Conservation (phyloP, 129 eudicot genomes). For the Tanacetum coccineum region DNA sequence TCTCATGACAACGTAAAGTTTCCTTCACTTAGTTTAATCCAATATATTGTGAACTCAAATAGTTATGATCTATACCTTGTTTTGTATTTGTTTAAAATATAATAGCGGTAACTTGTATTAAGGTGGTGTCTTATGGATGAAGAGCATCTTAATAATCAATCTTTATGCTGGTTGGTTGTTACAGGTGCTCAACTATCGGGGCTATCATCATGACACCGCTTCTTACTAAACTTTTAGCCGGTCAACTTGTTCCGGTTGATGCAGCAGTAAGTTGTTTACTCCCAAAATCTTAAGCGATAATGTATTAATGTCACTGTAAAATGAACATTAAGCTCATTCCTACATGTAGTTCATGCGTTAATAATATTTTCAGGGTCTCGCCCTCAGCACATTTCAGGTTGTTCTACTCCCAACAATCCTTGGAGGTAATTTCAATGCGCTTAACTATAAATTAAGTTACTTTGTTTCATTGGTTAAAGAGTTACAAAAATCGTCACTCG, state of each 20-base stretch:
- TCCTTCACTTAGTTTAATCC: not conserved
- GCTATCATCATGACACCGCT: slow-evolving; percentile 98
- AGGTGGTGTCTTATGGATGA: not conserved
- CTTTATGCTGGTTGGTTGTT: slow-evolving; percentile 20
- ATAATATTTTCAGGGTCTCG: slow-evolving; percentile 75
- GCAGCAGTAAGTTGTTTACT: slow-evolving; percentile 79
- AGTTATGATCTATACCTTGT: too few relatives aligned
- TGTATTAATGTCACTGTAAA: not conserved
- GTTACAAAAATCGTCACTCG: too few relatives aligned
- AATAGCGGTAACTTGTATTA: not conserved
- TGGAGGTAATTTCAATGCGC: slow-evolving; percentile 63
- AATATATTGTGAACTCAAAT: not conserved
- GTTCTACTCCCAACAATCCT: slow-evolving; percentile 85
- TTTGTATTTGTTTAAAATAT: not conserved
- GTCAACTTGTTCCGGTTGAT: slow-evolving; percentile 99
- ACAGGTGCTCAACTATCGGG: slow-evolving; percentile 93
- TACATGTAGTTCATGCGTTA: not conserved
- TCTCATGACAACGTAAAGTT: slow-evolving; percentile 98
- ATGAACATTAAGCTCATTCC: not conserved
- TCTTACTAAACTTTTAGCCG: slow-evolving; percentile 92
- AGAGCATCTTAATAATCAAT: slow-evolving; percentile 9
- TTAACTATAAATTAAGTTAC: not conserved
- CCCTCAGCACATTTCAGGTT: slow-evolving; percentile 95
- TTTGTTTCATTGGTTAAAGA: too few relatives aligned
- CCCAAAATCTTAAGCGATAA: not conserved